Evolutionary conservation across 805 yeast species (phyloP).

Genomic region (Yarrowia sp.): DNA sequence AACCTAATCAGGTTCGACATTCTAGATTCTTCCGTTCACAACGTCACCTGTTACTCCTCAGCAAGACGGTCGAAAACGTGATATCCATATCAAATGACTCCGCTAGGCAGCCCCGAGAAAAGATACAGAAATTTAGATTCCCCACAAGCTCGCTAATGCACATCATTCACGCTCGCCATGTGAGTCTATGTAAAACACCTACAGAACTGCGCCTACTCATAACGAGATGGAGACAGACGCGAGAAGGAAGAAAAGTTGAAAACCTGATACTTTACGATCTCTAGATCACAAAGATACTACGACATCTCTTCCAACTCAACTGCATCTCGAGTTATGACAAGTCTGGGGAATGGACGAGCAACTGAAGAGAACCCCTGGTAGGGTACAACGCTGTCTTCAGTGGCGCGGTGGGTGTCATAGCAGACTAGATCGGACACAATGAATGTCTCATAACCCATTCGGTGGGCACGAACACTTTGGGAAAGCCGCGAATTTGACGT

Average conservation of each 20-base stretch:
- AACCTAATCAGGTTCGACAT: not conserved
- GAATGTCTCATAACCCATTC: not conserved
- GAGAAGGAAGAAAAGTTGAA: too few species aligned
- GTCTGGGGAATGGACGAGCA: too few species aligned
- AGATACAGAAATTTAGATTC: not conserved
- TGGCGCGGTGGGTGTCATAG: constrained; percentile 1
- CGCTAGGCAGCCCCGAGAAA: not conserved
- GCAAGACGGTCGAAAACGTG: not conserved
- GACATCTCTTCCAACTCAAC: not conserved
- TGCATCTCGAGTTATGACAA: too few species aligned
- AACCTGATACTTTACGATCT: too few species aligned
- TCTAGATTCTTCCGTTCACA: not conserved
- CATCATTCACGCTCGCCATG: not conserved
- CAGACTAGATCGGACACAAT: not conserved
- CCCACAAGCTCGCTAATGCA: constrained; percentile 14
- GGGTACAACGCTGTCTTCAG: not conserved
- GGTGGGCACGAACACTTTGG: not conserved
- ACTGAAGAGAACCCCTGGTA: too few species aligned
- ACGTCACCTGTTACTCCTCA: not conserved
- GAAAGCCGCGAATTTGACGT: not conserved
- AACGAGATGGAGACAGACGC: too few species aligned
- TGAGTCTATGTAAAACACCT: not conserved
- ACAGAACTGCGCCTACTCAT: too few species aligned
- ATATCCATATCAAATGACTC: not conserved
- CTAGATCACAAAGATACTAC: not conserved